Base-by-base conservation (phyloP, 495 filamentous ascomycete species). In the Elaphomyces granulatus region DNA sequence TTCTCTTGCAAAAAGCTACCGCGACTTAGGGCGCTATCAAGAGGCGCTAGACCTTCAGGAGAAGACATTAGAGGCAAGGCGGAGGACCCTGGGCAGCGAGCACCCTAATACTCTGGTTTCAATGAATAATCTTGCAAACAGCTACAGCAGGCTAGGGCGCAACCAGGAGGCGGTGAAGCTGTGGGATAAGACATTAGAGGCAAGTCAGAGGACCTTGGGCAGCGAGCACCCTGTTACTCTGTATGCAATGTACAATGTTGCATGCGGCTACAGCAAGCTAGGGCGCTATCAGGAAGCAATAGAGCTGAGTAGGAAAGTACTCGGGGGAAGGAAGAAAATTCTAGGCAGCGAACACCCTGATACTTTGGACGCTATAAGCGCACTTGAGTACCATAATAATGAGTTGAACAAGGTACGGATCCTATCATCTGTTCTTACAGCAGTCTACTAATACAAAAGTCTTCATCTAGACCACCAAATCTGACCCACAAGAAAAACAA, bases 41-140 rank as follows among this genome's bases (percentile, higher is more conserved):
- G 23, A 28, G 6, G 23, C 23, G 6, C 6, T 6, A 12, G 12
- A 28, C 6, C 23, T 33, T 31, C 42, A 41, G 0, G 45, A 53
- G 32, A 19, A 44, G 18, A 39, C 35, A 3, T 21, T 58, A 20
- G 52, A 61, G 36, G 39, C 18, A 1, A 43, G 42, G 4, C 53
- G 52, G 38, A 50, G 49, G 19, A 20, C 46, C 0, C 43, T 65
- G 3, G 63, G 63, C 1, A 38, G 31, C n/a, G 34, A 49, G 16
- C 36, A 39, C 19, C 7, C 19, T 1, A 4, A 14, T 19, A 34
- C 36, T 10, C 10, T 43, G 18, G 8, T 1, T 16, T 23, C 10
- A 9, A 34, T 40, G 12, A 28, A 9, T 14, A 33, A 19, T 36
- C 34, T 52, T 3, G 49, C 40, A 15, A 18, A 2, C 4, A 18